These are phyloP conservation scores for Evansstolkia leycettana DNA, from an alignment of 495 filamentous ascomycete species.

Conservation along the genomic window DNA sequence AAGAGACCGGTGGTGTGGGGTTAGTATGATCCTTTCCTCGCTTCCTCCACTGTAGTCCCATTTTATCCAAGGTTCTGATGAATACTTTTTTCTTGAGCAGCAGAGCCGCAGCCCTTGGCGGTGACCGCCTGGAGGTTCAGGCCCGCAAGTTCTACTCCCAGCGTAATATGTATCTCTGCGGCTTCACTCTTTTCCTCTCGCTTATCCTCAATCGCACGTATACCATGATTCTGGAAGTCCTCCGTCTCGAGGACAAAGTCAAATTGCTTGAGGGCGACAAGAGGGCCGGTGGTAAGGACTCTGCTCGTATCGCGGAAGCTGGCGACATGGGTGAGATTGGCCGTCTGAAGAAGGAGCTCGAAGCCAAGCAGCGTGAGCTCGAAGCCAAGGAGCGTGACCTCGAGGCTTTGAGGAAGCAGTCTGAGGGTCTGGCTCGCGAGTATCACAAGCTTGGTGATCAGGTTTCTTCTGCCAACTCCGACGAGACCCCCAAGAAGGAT, in stretches of 20 bases:
- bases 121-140: slow-evolving; percentile 94
- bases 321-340: slow-evolving; percentile 66
- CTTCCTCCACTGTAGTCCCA: slow-evolving; percentile 2
- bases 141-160: slow-evolving; percentile 99
- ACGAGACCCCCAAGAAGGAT: slow-evolving; percentile 52
- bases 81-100: slow-evolving; percentile 10
- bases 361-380: slow-evolving; percentile 40
- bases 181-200: slow-evolving; percentile 97
- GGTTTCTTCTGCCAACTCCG: slow-evolving; percentile 44
- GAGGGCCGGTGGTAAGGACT: slow-evolving; percentile 58
- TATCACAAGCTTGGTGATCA: slow-evolving; percentile 74
- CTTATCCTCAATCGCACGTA: slow-evolving; percentile 99
- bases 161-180: slow-evolving; percentile 99
- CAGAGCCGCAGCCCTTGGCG: slow-evolving; percentile 60
- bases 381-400: slow-evolving; percentile 61
- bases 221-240: slow-evolving; percentile 87
- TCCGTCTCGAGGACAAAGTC: slow-evolving; percentile 86
- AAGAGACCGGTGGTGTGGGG: slow-evolving; percentile 33
- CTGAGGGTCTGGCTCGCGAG: slow-evolving; percentile 60
- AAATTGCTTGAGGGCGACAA: slow-evolving; percentile 75
- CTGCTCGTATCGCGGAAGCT: slow-evolving; percentile 47
- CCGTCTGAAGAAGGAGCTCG: slow-evolving; percentile 51
- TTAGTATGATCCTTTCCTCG: slow-evolving; percentile 13
- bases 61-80: slow-evolving; percentile 7
- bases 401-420: slow-evolving; percentile 76